phyloP scores from a whole-genome alignment of 495 filamentous ascomycete genomes.

The Neohortaea acidophila region DNA sequence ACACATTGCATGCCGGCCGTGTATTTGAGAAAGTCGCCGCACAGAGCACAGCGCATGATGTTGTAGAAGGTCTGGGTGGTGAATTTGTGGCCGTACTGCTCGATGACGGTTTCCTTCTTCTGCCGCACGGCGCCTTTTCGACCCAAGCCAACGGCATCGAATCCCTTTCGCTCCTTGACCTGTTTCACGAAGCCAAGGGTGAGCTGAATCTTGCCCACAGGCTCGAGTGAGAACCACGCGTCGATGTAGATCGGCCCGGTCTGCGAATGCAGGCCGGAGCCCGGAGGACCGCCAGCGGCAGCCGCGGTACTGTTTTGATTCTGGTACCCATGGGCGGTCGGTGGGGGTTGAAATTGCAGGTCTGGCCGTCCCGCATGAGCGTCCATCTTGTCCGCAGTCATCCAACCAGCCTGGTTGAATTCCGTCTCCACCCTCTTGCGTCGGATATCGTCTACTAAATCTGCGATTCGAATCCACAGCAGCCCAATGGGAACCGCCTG shows the following conservation, averaged over 20 bases:
- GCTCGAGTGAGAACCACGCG: constrained; percentile 93
- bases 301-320: constrained; percentile 17
- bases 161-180: constrained; percentile 50
- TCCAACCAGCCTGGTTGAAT: constrained; percentile 81
- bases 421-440: constrained; percentile 95
- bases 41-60: constrained; percentile 98
- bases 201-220: constrained; percentile 74
- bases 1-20: constrained; percentile 97
- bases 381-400: constrained; percentile 89
- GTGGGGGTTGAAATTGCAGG: constrained; percentile 30
- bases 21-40: constrained; percentile 96
- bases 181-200: constrained; percentile 76
- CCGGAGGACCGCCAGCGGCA: constrained; percentile 27
- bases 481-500: constrained; percentile 86
- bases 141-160: constrained; percentile 68
- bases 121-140: constrained; percentile 94
- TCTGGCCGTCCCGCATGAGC: constrained; percentile 31
- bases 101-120: constrained; percentile 90
- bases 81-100: constrained; percentile 98
- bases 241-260: constrained; percentile 60
- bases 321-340: constrained; percentile 21
- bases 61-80: constrained; percentile 97
- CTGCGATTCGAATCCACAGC: constrained; percentile 90
- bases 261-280: constrained; percentile 21
- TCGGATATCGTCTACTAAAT: constrained; percentile 94